These are phyloP conservation scores for Myotisia sp. DNA, from an alignment of 2,329 filamentous ascomycete species.

Conservation along the genomic window DNA sequence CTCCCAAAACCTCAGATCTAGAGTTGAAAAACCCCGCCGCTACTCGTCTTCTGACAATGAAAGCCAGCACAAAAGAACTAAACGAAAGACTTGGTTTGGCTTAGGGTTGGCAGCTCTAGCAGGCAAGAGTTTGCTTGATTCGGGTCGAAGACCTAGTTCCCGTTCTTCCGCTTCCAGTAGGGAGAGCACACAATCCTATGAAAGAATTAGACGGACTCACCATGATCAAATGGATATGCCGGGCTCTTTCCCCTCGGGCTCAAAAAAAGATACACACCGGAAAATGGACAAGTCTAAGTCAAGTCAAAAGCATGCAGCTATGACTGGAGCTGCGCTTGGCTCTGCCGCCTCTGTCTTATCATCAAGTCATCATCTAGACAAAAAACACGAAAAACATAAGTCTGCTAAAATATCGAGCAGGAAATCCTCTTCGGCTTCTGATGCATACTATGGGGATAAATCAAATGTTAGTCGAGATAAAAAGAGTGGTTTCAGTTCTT, in stretches of 20 bases:
- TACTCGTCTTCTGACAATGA: slow-evolving; percentile 42
- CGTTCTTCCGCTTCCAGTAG: too few species aligned
- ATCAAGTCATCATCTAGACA: slow-evolving; percentile 13
- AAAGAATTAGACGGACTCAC: too few species aligned
- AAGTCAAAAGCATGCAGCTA: slow-evolving; percentile 17
- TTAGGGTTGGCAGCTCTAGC: slow-evolving; percentile 42
- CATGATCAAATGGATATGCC: too few species aligned
- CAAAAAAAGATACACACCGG: too few species aligned
- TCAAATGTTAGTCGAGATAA: slow-evolving; percentile 47
- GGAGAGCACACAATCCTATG: too few species aligned
- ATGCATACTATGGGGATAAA: too few species aligned
- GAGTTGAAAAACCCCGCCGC: slow-evolving; percentile 46
- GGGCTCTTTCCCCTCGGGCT: too few species aligned
- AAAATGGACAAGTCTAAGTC: slow-evolving; percentile 1
- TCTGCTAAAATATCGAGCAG: slow-evolving; percentile 17
- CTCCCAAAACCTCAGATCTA: slow-evolving; percentile 27
- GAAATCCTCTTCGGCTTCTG: slow-evolving; percentile 37
- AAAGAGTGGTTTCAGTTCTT: slow-evolving; percentile 40
- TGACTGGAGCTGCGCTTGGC: slow-evolving; percentile 26
- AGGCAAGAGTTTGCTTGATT: slow-evolving; percentile 38
- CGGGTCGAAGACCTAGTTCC: slow-evolving; percentile 16
- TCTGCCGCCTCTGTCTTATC: slow-evolving; percentile 18
- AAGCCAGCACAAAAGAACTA: slow-evolving; percentile 31
- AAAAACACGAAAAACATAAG: too few species aligned
- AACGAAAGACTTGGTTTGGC: slow-evolving; percentile 37